phyloP scores from a whole-genome alignment of 768 basidiomycete species.

The Russula griseocarnosa region DNA sequence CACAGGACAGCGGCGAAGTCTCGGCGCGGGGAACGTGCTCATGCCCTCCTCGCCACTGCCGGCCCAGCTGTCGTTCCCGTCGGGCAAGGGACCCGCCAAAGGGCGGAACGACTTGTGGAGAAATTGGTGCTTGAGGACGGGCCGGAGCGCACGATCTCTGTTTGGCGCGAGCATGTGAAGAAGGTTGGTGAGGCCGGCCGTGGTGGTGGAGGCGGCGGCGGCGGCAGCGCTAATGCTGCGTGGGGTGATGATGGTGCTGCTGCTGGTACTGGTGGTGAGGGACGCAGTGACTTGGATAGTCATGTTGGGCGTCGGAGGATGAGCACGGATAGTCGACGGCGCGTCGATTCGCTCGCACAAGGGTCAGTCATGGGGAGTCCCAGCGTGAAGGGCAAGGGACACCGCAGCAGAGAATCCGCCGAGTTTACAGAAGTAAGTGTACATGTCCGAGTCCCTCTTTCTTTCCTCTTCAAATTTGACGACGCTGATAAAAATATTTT shows the following conservation, averaged over 20 bases:
- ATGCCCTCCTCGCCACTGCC: neutral
- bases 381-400: constrained; percentile 27
- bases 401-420: constrained; percentile 28
- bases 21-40: constrained; percentile 12
- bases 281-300: constrained; percentile 29
- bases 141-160: constrained; percentile 36
- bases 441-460: constrained; percentile 1
- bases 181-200: constrained; percentile 27
- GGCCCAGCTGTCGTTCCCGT: neutral
- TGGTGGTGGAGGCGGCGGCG: neutral
- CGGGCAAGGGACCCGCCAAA: constrained; percentile 24
- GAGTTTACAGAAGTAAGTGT: constrained; percentile 35
- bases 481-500: neutral
- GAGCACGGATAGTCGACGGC: constrained; percentile 20
- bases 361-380: constrained; percentile 4
- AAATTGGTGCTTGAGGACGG: constrained; percentile 36
- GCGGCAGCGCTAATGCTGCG: neutral
- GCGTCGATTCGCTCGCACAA: constrained; percentile 15
- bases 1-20: constrained; percentile 8
- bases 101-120: constrained; percentile 35
- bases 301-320: constrained; percentile 30
- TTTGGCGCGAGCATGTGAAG: constrained; percentile 38
- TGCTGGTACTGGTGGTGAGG: constrained; percentile 6
- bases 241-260: neutral
- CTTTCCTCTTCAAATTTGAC: neutral